Evolutionary conservation across 2,329 filamentous ascomycete genomes (phyloP).

Genomic region (Gyromitra esculenta): DNA sequence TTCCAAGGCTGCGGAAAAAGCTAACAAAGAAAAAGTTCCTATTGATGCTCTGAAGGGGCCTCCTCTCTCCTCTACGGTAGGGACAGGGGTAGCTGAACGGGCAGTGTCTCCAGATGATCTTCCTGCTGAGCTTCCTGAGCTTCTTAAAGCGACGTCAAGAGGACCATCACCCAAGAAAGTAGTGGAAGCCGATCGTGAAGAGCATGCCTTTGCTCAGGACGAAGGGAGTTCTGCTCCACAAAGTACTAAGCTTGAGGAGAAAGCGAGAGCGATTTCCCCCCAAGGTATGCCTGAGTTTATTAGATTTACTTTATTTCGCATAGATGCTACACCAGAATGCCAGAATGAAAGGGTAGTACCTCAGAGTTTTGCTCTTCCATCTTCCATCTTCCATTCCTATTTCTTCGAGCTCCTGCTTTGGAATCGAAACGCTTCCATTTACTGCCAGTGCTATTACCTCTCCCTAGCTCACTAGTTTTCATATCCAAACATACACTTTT

Average conservation of each 20-base stretch:
- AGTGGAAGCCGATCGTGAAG: neutral
- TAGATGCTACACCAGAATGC: neutral
- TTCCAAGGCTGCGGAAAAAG: neutral
- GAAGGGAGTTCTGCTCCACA: neutral
- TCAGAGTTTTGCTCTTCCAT: neutral
- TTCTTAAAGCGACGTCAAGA: neutral
- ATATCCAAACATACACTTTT: neutral
- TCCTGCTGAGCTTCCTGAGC: neutral
- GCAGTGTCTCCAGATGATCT: neutral
- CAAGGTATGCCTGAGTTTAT: constrained; percentile 29
- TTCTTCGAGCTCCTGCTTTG: neutral
- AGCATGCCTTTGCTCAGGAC: neutral
- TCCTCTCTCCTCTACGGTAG: neutral
- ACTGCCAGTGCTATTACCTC: neutral
- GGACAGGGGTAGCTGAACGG: neutral
- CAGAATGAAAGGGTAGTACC: neutral
- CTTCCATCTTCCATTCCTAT: neutral
- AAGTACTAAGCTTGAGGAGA: neutral
- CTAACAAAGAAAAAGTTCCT: neutral
- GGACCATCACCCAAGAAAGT: neutral
- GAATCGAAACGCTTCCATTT: neutral
- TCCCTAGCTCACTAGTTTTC: neutral
- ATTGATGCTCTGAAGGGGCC: neutral
- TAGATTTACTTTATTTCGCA: neutral
- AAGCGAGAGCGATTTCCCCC: neutral